Evolutionary conservation across 83 land plant genomes (phyloP).

Genomic region (Thuja plicata): DNA sequence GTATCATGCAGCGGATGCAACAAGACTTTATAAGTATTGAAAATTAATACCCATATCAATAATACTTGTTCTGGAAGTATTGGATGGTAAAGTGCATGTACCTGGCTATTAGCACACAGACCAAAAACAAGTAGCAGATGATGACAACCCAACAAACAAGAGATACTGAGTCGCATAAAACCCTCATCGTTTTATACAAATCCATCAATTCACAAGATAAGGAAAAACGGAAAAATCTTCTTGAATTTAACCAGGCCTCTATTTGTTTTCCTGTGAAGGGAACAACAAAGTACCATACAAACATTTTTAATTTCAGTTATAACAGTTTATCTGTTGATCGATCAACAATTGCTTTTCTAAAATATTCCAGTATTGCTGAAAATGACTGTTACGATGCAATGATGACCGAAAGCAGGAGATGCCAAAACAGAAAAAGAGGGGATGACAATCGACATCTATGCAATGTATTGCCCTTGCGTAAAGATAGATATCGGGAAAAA

Average conservation of each 20-base stretch:
- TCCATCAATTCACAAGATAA: background rate
- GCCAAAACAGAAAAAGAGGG: too few species aligned
- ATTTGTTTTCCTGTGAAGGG: too few species aligned
- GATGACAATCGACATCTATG: too few species aligned
- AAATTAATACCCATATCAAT: background rate
- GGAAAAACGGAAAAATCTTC: background rate
- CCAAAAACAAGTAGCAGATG: constrained; percentile 8
- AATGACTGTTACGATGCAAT: too few species aligned
- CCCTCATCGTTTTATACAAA: background rate
- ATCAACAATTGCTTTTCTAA: too few species aligned
- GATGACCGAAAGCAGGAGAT: too few species aligned
- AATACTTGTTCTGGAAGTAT: constrained; percentile 11
- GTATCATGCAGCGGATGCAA: background rate
- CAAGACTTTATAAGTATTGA: background rate
- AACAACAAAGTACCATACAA: background rate
- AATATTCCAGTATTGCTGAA: too few species aligned
- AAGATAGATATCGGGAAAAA: too few species aligned
- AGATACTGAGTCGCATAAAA: background rate
- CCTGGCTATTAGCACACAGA: constrained; percentile 1
- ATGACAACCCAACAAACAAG: constrained; percentile 8
- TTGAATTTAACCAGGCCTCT: background rate
- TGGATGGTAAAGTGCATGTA: constrained; percentile 11
- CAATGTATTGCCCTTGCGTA: too few species aligned
- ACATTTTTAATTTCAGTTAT: too few species aligned
- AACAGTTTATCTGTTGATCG: background rate